Conservation (phyloP, 164 flowering plant genomes). For the Nymphaea colorata region DNA sequence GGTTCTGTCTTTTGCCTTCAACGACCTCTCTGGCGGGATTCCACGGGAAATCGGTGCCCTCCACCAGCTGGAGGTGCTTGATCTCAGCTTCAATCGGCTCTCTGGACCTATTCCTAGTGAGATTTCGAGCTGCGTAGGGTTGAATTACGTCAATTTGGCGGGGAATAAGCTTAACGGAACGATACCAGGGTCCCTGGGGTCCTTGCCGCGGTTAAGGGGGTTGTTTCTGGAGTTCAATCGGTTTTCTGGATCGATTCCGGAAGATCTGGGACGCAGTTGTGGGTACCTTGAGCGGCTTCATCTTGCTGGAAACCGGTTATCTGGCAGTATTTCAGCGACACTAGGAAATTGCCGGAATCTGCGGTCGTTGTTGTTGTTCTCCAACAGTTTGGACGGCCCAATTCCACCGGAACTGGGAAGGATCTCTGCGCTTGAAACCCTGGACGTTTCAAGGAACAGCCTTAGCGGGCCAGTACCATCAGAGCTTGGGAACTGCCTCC, state of each 20-base stretch:
- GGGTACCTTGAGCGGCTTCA: slow-evolving; percentile 27
- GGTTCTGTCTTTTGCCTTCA: slow-evolving; percentile 66
- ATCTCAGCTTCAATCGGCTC: slow-evolving; percentile 42
- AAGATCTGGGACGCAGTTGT: slow-evolving; percentile 20
- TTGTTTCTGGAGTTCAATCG: slow-evolving; percentile 37
- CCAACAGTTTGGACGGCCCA: slow-evolving; percentile 14
- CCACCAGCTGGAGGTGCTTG: slow-evolving; percentile 38
- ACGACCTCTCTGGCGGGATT: slow-evolving; percentile 35
- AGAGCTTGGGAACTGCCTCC: slow-evolving; percentile 36
- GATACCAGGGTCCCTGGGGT: slow-evolving; percentile 38
- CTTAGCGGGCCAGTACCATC: slow-evolving; percentile 39
- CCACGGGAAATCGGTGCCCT: slow-evolving; percentile 27
- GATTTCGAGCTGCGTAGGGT: slow-evolving; percentile 19
- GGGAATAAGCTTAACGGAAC: slow-evolving; percentile 37
- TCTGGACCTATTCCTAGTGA: slow-evolving; percentile 33
- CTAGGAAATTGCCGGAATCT: slow-evolving; percentile 5
- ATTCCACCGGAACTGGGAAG: slow-evolving; percentile 12
- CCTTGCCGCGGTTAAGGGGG: slow-evolving; percentile 27
- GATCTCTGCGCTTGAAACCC: slow-evolving; percentile 32
- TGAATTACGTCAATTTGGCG: slow-evolving; percentile 43
- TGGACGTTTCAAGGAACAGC: slow-evolving; percentile 52
- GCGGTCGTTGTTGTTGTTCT: slow-evolving; percentile 17
- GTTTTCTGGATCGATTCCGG: slow-evolving; percentile 8
- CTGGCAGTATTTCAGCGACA: slow-evolving; percentile 15
- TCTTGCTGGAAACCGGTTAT: slow-evolving; percentile 15